Base-by-base conservation (phyloP, 2,329 filamentous ascomycete genomes). In the Ceratocystis huliohia region DNA sequence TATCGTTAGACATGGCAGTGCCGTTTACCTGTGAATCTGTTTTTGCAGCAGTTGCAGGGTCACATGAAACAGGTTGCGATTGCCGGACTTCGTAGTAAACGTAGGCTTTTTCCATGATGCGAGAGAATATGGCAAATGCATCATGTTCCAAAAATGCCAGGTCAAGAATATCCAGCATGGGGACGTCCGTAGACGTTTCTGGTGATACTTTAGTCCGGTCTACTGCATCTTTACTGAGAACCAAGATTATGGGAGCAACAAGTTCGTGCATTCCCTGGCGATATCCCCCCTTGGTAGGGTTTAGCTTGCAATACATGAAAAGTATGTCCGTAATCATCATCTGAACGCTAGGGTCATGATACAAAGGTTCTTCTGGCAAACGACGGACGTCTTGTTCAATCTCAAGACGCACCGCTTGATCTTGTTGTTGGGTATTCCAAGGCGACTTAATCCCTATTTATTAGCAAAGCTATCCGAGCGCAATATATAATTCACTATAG, bases 251-350 rank as follows among this genome's bases (percentile, higher is more conserved):
- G 0, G 94, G 92, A 0, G 94, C 94, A 15, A 97, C 80, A 56
- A 99, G 79, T 76, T 99, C 94, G 74, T 99, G 94, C 93, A 99
- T 99, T 10, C 94, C 94, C 77, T 99, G 94, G n/a, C 94, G 85
- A 74, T 99, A 99, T 20, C 85, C 91, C 17, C 91, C 91, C 65
- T 91, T 82, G 70, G 88, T 85, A 1, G 90, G 90, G 72, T 97
- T 90, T 65, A 95, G 82, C 75, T 96, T 97, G 77, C 91, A 94
- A 76, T 92, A 97, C 70, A 99, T 83, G 75, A 97, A 99, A 44
- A 99, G 80, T 41, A 96, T 86, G 73, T 99, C 89, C 41, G 95
- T 78, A 71, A 99, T 86, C 75, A 90, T 88, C 53, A 80, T 81
- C 74, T 97, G 94, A 0, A 89, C 89, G 15, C 81, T 78, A 13